These are phyloP conservation scores for Rosa multiflora DNA, from an alignment of 306 rosid genomes.

Conservation along the genomic window DNA sequence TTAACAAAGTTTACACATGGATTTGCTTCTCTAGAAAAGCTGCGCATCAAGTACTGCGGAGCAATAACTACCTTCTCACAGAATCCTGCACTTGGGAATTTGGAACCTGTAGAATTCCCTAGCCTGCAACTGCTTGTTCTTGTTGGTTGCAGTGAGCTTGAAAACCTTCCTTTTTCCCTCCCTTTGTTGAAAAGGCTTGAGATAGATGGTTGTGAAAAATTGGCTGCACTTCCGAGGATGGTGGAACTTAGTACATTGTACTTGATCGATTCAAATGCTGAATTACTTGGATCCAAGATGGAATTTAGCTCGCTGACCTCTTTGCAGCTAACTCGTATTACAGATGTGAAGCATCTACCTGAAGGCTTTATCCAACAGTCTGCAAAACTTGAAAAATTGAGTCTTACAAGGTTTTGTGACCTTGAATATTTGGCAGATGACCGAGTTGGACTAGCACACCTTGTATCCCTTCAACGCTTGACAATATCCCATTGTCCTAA, in stretches of 20 bases:
- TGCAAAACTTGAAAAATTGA: conserved; percentile 8
- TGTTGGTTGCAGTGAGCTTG: conserved; percentile 7
- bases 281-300: conserved; percentile 7
- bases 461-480: conserved; percentile 18
- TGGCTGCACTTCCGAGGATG: conserved; percentile 17
- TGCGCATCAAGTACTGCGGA: neutral
- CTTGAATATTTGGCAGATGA: neutral
- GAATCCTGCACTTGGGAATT: neutral
- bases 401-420: neutral
- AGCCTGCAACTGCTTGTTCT: conserved; percentile 9
- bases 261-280: neutral
- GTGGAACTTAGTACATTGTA: neutral
- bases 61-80: conserved; percentile 1
- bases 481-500: conserved; percentile 10
- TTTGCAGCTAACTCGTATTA: neutral
- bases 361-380: neutral
- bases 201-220: conserved; percentile 1
- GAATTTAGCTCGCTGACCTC: conserved; percentile 6
- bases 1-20: neutral
- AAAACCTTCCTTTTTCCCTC: neutral
- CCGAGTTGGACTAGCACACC: neutral
- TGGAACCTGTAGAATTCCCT: neutral
- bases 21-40: conserved; percentile 7
- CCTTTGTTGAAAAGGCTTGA: neutral
- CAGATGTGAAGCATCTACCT: neutral